These are phyloP conservation scores for Penicillium hesseltinei DNA, from an alignment of 2,329 filamentous ascomycete species.

Conservation along the genomic window DNA sequence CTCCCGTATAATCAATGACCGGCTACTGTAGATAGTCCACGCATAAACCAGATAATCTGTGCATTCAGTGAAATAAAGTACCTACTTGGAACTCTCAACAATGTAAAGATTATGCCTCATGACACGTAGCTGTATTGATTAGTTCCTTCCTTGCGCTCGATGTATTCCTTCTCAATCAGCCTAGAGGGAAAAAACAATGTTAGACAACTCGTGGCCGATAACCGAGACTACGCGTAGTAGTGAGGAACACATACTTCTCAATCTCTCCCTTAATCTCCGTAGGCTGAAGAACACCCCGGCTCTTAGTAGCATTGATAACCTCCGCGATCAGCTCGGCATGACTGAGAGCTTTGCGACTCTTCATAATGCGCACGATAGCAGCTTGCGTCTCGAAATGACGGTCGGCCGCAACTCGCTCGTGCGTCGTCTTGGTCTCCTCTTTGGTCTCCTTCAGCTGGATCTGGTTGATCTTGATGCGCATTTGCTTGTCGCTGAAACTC, in stretches of 20 bases:
- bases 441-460: constrained; percentile 96
- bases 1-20: no score
- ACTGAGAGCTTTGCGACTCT: constrained; percentile 81
- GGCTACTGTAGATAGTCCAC: no score
- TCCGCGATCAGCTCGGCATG: constrained; percentile 87
- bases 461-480: constrained; percentile 96
- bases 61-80: not conserved
- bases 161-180: constrained; percentile 89
- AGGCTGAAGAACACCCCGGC: constrained; percentile 79
- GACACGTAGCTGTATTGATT: constrained; percentile 70
- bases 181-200: constrained; percentile 43
- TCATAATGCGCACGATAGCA: constrained; percentile 95
- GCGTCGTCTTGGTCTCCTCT: constrained; percentile 90
- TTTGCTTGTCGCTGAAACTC: constrained; percentile 74
- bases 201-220: not conserved
- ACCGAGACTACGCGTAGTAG: not conserved
- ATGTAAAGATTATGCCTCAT: constrained; percentile 35
- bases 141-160: constrained; percentile 68
- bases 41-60: not conserved
- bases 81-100: constrained; percentile 3
- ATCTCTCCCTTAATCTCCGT: constrained; percentile 95
- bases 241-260: constrained; percentile 66
- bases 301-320: constrained; percentile 87
- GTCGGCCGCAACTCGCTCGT: constrained; percentile 84
- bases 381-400: constrained; percentile 95